Evolutionary conservation across 768 basidiomycete species (phyloP).

Genomic region (Trametopsis cervina): DNA sequence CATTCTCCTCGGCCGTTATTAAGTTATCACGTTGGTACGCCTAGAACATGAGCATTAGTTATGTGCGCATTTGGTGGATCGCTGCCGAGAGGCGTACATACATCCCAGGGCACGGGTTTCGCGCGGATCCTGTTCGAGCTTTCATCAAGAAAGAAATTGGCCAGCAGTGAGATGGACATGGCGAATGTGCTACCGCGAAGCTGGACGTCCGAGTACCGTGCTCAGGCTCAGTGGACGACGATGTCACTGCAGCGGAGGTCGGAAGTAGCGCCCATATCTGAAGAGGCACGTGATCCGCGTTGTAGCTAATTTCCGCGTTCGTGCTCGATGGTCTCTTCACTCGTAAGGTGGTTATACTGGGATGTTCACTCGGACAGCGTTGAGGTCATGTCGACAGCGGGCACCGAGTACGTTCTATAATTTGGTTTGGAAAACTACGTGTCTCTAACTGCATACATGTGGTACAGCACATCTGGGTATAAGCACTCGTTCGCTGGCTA

Average conservation of each 20-base stretch:
- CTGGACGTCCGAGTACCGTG: background rate
- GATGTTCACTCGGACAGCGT: conserved; percentile 30
- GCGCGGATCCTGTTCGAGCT: conserved; percentile 80
- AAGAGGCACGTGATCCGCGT: conserved; percentile 9
- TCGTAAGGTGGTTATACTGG: background rate
- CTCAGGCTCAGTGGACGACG: conserved; percentile 2
- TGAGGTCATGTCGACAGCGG: conserved; percentile 22
- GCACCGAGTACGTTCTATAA: background rate
- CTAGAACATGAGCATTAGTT: conserved; percentile 34
- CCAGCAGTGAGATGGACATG: conserved; percentile 75
- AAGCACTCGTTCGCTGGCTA: conserved; percentile 16
- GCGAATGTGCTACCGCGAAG: conserved; percentile 8
- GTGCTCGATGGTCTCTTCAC: conserved; percentile 5
- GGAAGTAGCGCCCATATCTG: background rate
- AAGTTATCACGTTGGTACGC: conserved; percentile 93
- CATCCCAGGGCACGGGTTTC: conserved; percentile 97
- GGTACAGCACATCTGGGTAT: conserved; percentile 3
- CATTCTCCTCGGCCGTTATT: conserved; percentile 81
- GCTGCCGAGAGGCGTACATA: conserved; percentile 25
- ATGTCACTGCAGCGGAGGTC: no score
- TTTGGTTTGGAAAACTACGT: background rate
- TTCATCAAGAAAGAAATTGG: conserved; percentile 82
- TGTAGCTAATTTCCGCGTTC: conserved; percentile 2
- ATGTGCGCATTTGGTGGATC: conserved; percentile 8
- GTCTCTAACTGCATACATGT: background rate